A percentile compares a stretch with the other conserved stretches of the same genome.
Evolutionary conservation across 176 grass and related monocot species (phyloP).

Genomic region (Oryza australiensis): DNA sequence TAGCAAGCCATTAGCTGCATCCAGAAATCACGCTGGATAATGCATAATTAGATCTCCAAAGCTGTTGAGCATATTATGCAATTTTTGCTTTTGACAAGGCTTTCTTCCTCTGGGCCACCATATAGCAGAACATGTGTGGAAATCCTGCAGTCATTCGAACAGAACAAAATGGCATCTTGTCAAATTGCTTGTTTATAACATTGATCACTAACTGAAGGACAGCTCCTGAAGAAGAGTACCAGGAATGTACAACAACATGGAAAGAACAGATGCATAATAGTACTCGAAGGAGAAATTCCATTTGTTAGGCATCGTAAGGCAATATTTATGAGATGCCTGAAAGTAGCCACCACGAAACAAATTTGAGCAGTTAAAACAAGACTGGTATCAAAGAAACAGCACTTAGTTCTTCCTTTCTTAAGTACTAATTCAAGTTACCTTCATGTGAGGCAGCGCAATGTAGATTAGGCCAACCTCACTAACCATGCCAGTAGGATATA

Average conservation of each 20-base stretch:
- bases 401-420: neutral
- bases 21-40: neutral
- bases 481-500: no score
- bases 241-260: conserved; percentile 36
- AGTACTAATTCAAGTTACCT: conserved; percentile 29
- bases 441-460: conserved; percentile 34
- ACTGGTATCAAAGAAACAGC: neutral
- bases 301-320: conserved; percentile 38
- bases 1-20: neutral
- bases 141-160: neutral
- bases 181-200: neutral
- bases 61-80: neutral
- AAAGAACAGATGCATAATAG: neutral
- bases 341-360: no score
- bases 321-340: conserved; percentile 37
- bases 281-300: conserved; percentile 47
- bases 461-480: conserved; percentile 32
- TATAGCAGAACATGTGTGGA: neutral
- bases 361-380: neutral
- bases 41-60: neutral
- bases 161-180: neutral
- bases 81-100: conserved; percentile 36
- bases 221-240: neutral
- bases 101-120: conserved; percentile 51
- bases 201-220: neutral